Conservation (phyloP, 2,329 filamentous ascomycete species). For the Lomentospora prolificans region DNA sequence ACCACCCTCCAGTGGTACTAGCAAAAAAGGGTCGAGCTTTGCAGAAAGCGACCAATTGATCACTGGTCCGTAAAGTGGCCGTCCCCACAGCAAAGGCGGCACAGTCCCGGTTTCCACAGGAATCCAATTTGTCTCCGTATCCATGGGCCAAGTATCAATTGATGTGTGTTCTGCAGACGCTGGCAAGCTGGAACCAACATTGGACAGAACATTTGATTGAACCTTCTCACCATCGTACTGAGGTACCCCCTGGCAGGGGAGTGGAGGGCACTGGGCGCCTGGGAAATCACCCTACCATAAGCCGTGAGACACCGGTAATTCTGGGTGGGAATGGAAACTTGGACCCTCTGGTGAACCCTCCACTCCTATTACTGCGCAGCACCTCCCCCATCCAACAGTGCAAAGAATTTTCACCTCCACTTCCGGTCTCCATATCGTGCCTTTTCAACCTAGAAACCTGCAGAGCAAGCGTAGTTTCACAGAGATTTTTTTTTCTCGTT, state of each 20-base stretch:
- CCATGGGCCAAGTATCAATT: too few species aligned
- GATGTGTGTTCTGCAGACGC: too few species aligned
- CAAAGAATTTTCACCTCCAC: slow-evolving; percentile 4
- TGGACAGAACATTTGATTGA: too few species aligned
- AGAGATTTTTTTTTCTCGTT: too few species aligned
- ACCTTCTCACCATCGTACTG: too few species aligned
- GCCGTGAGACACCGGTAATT: slow-evolving; percentile 2
- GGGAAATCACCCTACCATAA: not conserved
- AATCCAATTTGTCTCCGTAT: slow-evolving; percentile 1
- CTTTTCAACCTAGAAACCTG: too few species aligned
- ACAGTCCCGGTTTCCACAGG: slow-evolving; percentile 8
- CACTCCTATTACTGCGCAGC: not conserved
- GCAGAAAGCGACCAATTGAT: not conserved
- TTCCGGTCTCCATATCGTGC: not conserved
- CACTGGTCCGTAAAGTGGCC: not conserved
- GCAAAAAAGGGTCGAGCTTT: not conserved
- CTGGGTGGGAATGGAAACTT: slow-evolving; percentile 2
- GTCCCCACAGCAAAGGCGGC: not conserved
- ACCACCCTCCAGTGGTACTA: not conserved
- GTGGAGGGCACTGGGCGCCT: not conserved
- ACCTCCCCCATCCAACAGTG: not conserved
- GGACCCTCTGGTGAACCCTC: not conserved
- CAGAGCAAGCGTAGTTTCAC: too few species aligned
- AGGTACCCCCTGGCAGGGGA: not conserved
- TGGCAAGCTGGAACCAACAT: too few species aligned